Evolutionary conservation across 768 basidiomycete genomes (phyloP), one percentile per base, ranked within the genome.

Genomic region (Austroboletus eburneus): DNA sequence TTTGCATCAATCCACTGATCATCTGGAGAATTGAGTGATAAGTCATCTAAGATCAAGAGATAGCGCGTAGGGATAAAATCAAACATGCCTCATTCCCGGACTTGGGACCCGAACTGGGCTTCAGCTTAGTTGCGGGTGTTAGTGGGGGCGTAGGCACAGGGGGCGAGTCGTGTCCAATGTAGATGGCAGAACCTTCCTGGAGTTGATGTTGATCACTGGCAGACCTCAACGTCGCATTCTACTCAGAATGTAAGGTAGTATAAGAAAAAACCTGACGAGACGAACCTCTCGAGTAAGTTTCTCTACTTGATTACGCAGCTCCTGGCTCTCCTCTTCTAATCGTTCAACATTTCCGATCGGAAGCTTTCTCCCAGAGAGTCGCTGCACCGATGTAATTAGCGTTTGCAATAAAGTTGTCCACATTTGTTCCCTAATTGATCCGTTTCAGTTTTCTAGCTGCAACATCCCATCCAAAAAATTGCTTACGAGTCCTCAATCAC

Each of bases 1-100:
- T 80, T 57, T 91, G 88, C 9, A 91, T 79, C 17, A 94, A 59
- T 2, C 87, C 88, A 51, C 81, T 77, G 46, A 85, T 75, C 51
- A 77, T 82, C 77, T 86, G 18, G 5, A 4, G 12, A 45, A 21
- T 39, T 4, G 22, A 12, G 20, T 6, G 14, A 16, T 47, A 29
- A 44, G 34, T 32, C 16, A 39, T 34, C 10, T 1, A 21, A 18
- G 9, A 45, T 43, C 17, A 37, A 21, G 5, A 12, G 21, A 40
- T 32, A 20, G 17, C n/a, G 13, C 18, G 37, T 39, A 2, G 12
- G 39, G 20, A 38, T 9, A 0, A 14, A 23, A 0, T n/a, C 13
- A 22, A 50, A n/a, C 69, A 41, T 56, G 79, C 86, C 72, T 87
- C 87, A 18, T 71, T 65, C 22, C 76, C 81, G 20, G 69, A 64